phyloP scores from a whole-genome alignment of 352 stramenopile species.

The Phytophthora constricta region DNA sequence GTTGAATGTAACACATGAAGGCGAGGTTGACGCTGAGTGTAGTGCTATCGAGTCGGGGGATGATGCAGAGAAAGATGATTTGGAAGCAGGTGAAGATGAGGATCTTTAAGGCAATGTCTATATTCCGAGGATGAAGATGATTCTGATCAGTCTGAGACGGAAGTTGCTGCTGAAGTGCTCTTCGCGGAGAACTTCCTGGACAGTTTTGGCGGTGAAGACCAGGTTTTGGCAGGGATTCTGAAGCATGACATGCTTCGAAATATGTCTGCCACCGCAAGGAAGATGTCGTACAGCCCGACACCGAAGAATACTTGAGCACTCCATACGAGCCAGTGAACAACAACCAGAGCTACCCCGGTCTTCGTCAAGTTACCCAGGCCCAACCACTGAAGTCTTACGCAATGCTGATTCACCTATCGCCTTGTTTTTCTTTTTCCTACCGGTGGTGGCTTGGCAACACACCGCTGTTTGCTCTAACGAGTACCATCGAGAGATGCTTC shows the following conservation, averaged over 20 bases:
- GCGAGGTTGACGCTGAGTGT: background rate
- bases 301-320: background rate
- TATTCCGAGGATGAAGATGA: constrained; percentile 4
- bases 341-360: background rate
- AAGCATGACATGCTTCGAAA: constrained; percentile 7
- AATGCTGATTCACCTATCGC: constrained; percentile 10
- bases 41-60: constrained; percentile 17
- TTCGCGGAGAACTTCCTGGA: constrained; percentile 17
- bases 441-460: constrained; percentile 22
- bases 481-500: constrained; percentile 17
- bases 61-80: constrained; percentile 17
- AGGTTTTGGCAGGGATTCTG: constrained; percentile 19
- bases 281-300: constrained; percentile 13
- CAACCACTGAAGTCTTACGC: background rate
- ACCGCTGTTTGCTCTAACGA: constrained; percentile 21
- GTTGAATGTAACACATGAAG: constrained; percentile 11
- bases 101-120: constrained; percentile 1
- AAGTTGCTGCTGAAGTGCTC: constrained; percentile 6
- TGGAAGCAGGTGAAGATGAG: constrained; percentile 6
- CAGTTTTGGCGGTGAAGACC: constrained; percentile 10
- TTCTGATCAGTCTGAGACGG: constrained; percentile 3
- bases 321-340: constrained; percentile 11
- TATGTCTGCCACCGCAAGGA: constrained; percentile 11
- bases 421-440: constrained; percentile 26
- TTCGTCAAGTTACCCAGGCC: constrained; percentile 11